Conservation (phyloP, 2,329 filamentous ascomycete genomes). For the Dothidotthia symphoricarpi region DNA sequence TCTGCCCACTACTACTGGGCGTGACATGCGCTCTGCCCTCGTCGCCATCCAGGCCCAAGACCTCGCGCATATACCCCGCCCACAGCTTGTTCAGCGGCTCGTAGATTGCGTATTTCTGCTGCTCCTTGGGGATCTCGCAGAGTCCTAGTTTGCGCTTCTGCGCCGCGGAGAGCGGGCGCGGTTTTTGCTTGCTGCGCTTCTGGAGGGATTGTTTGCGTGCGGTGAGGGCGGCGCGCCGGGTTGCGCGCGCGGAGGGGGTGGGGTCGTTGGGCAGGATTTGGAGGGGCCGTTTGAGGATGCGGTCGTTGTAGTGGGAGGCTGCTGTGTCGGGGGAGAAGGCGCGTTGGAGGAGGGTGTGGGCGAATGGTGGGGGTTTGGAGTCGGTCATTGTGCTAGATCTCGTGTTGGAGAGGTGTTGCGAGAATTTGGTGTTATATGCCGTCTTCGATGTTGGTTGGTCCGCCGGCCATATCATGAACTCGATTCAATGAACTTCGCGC, state of each 20-base stretch:
- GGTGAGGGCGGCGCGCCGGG: slow-evolving; percentile 54
- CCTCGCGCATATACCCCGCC: slow-evolving; percentile 79
- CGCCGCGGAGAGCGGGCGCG: slow-evolving; percentile 71
- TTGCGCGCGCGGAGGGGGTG: slow-evolving; percentile 46
- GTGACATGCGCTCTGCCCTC: slow-evolving; percentile 51
- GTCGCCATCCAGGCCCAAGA: slow-evolving; percentile 61
- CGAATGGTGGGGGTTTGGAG: slow-evolving; percentile 16
- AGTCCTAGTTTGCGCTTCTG: slow-evolving; percentile 72
- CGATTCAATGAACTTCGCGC: no score
- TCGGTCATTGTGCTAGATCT: slow-evolving; percentile 16
- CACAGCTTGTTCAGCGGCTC: slow-evolving; percentile 75
- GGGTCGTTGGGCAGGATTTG: slow-evolving; percentile 75
- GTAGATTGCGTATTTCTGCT: slow-evolving; percentile 73
- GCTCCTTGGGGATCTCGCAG: slow-evolving; percentile 68
- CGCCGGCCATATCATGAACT: no score
- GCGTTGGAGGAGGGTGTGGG: slow-evolving; percentile 64
- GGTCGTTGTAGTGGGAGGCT: slow-evolving; percentile 72
- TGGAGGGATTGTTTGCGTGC: slow-evolving; percentile 34
- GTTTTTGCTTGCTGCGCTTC: slow-evolving; percentile 50
- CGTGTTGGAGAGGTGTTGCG: no score
- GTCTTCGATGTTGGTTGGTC: no score
- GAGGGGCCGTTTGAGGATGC: slow-evolving; percentile 78
- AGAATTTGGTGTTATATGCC: no score
- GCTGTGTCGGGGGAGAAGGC: slow-evolving; percentile 75
- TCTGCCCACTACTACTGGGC: slow-evolving; percentile 61